These are phyloP conservation scores for Quercus dentata DNA, from an alignment of 306 rosid species.

Conservation along the genomic window DNA sequence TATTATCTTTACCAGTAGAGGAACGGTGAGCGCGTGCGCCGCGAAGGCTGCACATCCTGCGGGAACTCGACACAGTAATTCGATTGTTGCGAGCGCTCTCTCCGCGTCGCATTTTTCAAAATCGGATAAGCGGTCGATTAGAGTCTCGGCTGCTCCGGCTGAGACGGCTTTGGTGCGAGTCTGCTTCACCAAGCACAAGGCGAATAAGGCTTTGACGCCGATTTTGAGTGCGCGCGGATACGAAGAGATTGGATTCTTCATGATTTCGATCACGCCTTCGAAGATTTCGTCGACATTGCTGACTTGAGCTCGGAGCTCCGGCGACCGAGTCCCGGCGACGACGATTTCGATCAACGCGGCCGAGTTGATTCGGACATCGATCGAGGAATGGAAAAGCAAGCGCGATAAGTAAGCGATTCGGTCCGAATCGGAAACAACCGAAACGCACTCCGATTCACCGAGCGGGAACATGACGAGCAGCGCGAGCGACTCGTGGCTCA, in stretches of 20 bases:
- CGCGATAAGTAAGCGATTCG: constrained; percentile 39
- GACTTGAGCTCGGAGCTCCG: constrained; percentile 64
- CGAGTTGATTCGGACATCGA: constrained; percentile 71
- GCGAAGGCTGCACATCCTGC: constrained; percentile 57
- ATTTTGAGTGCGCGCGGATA: constrained; percentile 64
- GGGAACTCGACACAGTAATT: constrained; percentile 66
- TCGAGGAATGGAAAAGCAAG: constrained; percentile 36
- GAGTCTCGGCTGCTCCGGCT: constrained; percentile 68
- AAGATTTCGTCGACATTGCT: constrained; percentile 58
- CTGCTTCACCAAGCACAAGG: constrained; percentile 70
- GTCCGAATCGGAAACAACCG: constrained; percentile 44
- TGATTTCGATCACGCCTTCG: constrained; percentile 67
- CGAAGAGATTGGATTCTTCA: constrained; percentile 39
- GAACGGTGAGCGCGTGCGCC: constrained; percentile 71
- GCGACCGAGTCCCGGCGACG: constrained; percentile 57
- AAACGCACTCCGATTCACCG: constrained; percentile 49
- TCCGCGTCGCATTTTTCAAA: constrained; percentile 87
- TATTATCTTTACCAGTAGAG: constrained; percentile 78
- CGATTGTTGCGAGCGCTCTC: constrained; percentile 79
- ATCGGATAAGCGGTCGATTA: constrained; percentile 65
- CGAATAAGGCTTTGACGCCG: constrained; percentile 77
- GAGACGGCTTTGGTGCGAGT: constrained; percentile 65
- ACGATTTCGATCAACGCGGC: constrained; percentile 70
- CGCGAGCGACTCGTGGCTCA: constrained; percentile 67
- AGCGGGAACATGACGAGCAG: constrained; percentile 61